Conservation (phyloP, 805 yeast genomes). For the Suhomyces canberraensis region DNA sequence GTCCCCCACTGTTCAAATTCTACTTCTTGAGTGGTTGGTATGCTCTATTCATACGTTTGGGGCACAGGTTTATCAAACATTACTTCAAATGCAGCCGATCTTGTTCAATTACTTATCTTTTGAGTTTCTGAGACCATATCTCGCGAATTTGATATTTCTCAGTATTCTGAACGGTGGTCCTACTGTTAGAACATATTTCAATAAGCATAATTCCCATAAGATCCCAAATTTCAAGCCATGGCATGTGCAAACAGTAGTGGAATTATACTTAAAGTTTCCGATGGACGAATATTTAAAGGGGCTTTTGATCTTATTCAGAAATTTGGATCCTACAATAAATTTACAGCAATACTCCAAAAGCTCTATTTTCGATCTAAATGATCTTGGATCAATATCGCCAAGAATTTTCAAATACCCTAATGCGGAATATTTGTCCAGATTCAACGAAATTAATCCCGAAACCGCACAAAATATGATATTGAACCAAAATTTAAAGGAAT, state of each 20-base stretch:
- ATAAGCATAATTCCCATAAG: constrained; percentile 1
- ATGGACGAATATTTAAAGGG: constrained; percentile 24
- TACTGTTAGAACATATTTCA: constrained; percentile 6
- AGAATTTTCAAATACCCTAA: constrained; percentile 26
- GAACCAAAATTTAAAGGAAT: constrained; percentile 12
- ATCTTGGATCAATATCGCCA: constrained; percentile 19
- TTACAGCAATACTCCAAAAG: constrained; percentile 15
- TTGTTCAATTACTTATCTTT: constrained; percentile 10
- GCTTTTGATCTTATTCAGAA: constrained; percentile 20
- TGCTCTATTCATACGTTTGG: constrained; percentile 10
- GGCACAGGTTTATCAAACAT: background rate
- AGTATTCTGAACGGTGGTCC: constrained; percentile 2
- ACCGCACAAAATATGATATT: background rate
- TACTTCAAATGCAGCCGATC: constrained; percentile 8
- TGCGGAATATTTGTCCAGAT: constrained; percentile 8
- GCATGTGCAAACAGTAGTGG: constrained; percentile 30
- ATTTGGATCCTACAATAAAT: constrained; percentile 18
- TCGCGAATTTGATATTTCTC: constrained; percentile 11
- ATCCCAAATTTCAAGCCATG: constrained; percentile 15
- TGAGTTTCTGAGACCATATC: constrained; percentile 12
- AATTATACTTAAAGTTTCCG: constrained; percentile 28
- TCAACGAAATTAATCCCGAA: constrained; percentile 3
- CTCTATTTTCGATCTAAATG: constrained; percentile 16
- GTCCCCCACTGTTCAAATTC: constrained; percentile 4
- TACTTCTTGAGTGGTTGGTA: constrained; percentile 11